Percentiles rank a stretch among this genome's conserved stretches.
Evolutionary conservation across 2,329 filamentous ascomycete genomes (phyloP).

Genomic region (Fusarium bulbicola): DNA sequence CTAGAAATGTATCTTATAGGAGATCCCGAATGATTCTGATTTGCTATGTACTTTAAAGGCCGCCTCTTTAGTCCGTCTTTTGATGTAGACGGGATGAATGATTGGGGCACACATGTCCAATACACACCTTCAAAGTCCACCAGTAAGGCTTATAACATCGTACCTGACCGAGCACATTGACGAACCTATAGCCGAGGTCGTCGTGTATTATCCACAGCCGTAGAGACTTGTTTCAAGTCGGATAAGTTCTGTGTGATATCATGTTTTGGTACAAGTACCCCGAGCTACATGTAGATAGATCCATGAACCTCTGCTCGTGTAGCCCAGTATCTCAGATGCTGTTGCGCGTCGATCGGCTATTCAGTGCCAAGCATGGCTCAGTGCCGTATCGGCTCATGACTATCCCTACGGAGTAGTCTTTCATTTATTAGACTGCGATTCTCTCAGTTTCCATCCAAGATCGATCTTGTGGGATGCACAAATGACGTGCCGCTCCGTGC

Average conservation of each 20-base stretch:
- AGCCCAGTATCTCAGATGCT: neutral
- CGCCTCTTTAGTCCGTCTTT: neutral
- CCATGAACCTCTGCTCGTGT: neutral
- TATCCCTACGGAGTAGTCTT: neutral
- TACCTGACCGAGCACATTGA: neutral
- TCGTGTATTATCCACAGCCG: neutral
- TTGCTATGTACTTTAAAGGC: too few species aligned
- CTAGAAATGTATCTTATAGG: neutral
- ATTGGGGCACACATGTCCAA: neutral
- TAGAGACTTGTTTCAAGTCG: neutral
- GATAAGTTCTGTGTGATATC: neutral
- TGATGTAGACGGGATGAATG: neutral
- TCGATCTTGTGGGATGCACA: conserved; percentile 27
- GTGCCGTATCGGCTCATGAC: neutral
- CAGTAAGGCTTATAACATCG: neutral
- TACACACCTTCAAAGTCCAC: neutral
- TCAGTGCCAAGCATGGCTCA: neutral
- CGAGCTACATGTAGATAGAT: neutral
- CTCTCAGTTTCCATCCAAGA: neutral
- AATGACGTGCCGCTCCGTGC: conserved; percentile 35
- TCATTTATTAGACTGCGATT: neutral
- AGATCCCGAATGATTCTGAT: neutral
- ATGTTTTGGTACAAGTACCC: neutral
- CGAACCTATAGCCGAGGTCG: neutral
- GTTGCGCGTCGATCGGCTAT: neutral